Evolutionary conservation across 768 basidiomycete genomes (phyloP).

Genomic region (Tylopilus rubrobrunneus): DNA sequence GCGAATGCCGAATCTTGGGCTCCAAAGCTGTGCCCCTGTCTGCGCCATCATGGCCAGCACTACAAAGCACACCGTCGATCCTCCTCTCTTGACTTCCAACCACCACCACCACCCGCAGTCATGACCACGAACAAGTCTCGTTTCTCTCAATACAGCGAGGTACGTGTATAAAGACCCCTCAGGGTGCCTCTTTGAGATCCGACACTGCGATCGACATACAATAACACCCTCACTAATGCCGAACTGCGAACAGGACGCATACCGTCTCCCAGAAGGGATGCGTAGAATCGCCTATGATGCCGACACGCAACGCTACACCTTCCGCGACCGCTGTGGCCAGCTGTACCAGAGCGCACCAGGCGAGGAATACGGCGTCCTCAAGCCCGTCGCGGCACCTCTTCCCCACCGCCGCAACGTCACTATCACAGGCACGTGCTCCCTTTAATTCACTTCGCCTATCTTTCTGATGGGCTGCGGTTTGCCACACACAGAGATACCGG

Average conservation of each 20-base stretch:
- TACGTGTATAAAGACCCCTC: constrained; percentile 2
- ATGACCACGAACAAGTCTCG: neutral
- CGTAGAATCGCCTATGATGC: constrained; percentile 51
- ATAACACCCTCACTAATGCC: neutral
- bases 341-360: constrained; percentile 45
- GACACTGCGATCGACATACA: neutral
- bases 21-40: constrained; percentile 5
- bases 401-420: constrained; percentile 26
- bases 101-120: constrained; percentile 10
- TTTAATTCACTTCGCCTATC: neutral
- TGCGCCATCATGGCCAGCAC: too few relatives aligned
- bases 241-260: constrained; percentile 29
- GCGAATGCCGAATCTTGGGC: too few relatives aligned
- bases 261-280: constrained; percentile 40
- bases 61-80: too few relatives aligned
- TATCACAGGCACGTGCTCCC: constrained; percentile 15
- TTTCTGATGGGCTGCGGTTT: too few relatives aligned
- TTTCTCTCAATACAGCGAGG: constrained; percentile 27
- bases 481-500: constrained; percentile 17
- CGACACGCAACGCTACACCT: constrained; percentile 49
- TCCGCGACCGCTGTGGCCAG: constrained; percentile 41
- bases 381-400: constrained; percentile 28
- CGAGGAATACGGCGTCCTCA: constrained; percentile 42
- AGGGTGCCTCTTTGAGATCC: neutral
- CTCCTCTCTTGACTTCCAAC: neutral